Evolutionary conservation across 352 stramenopile species (phyloP).

Genomic region (Phytophthora pistaciae): DNA sequence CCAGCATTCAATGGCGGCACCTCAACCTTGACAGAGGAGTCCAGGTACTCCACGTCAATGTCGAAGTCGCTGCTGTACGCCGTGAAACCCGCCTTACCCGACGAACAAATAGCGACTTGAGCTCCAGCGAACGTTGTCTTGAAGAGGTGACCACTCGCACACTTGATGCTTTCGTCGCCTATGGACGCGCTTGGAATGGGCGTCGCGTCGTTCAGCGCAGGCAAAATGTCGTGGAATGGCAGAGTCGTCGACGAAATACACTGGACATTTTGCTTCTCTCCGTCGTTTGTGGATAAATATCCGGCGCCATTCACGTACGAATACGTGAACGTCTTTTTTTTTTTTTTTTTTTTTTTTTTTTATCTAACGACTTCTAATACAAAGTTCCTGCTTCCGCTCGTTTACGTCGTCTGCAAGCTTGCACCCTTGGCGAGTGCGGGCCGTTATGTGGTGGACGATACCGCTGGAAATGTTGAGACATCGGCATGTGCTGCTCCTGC

Average conservation of each 20-base stretch:
- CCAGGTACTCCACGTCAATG: conserved; percentile 40
- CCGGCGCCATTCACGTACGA: conserved; percentile 29
- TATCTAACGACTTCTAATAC: too few relatives aligned
- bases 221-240: conserved; percentile 36
- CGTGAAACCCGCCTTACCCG: conserved; percentile 29
- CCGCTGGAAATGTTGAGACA: too few relatives aligned
- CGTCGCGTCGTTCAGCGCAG: conserved; percentile 23
- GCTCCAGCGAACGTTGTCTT: conserved; percentile 36
- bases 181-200: conserved; percentile 21
- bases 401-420: too few relatives aligned
- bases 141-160: conserved; percentile 31
- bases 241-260: conserved; percentile 23
- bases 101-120: conserved; percentile 37
- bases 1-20: background rate
- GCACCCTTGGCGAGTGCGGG: too few relatives aligned
- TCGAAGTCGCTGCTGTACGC: conserved; percentile 40
- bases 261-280: conserved; percentile 3
- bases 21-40: conserved; percentile 2
- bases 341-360: too few relatives aligned
- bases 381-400: too few relatives aligned
- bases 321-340: conserved; percentile 33
- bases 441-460: too few relatives aligned
- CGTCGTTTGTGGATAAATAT: conserved; percentile 21
- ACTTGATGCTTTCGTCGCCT: conserved; percentile 26
- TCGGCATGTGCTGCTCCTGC: too few relatives aligned